These are phyloP conservation scores for Areca catechu DNA, from an alignment of 176 grass and related monocot species.

Conservation along the genomic window DNA sequence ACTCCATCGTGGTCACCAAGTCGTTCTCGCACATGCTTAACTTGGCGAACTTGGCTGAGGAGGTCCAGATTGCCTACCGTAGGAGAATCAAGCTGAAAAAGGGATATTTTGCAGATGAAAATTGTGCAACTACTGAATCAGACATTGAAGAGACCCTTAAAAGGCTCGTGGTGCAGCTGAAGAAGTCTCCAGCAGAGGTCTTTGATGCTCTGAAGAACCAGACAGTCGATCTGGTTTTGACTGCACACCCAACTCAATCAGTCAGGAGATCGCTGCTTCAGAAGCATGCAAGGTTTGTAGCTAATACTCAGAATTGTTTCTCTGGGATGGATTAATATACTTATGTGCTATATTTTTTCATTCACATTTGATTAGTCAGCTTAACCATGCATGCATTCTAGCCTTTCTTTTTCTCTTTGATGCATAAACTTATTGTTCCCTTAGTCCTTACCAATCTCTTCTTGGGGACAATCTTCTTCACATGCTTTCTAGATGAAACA, in stretches of 20 bases:
- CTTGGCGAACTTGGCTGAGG: constrained; percentile 19
- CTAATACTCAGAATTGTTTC: no score
- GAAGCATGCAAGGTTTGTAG: constrained; percentile 18
- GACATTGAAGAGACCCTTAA: constrained; percentile 20
- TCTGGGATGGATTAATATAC: no score
- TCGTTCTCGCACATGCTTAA: constrained; percentile 23
- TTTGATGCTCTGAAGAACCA: constrained; percentile 20
- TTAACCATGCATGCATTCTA: no score
- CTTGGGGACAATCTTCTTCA: no score
- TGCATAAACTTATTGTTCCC: no score
- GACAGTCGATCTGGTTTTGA: constrained; percentile 22
- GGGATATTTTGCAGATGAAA: constrained; percentile 17
- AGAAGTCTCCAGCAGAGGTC: constrained; percentile 11
- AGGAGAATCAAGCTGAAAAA: constrained; percentile 20
- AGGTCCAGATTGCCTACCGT: constrained; percentile 18
- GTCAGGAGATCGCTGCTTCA: constrained; percentile 18
- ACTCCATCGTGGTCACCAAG: constrained; percentile 10
- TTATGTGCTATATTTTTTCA: no score
- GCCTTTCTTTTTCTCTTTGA: no score
- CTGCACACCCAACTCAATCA: constrained; percentile 20
- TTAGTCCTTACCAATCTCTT: no score
- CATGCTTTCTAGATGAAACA: no score
- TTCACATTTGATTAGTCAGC: no score
- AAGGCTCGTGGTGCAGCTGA: constrained; percentile 11
- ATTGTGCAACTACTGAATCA: constrained; percentile 12